A percentile compares a stretch with the other conserved stretches of the same genome.
Evolutionary conservation across 2,329 filamentous ascomycete species (phyloP).

Genomic region (Paraphaeosphaeria minitans): DNA sequence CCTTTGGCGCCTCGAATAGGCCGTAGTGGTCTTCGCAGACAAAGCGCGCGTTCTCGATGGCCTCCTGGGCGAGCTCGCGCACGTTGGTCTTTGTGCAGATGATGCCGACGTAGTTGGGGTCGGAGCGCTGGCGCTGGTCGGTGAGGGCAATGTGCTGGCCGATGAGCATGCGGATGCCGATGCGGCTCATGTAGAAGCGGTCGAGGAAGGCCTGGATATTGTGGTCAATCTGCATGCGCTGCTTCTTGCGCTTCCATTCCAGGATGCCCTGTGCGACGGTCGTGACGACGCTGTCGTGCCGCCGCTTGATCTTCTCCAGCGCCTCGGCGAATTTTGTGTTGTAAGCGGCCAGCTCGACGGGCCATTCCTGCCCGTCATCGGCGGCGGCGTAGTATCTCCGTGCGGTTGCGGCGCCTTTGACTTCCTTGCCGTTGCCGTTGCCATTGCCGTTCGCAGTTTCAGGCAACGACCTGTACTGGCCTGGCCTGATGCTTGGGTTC

Average conservation of each 20-base stretch:
- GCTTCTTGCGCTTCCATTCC: constrained; percentile 94
- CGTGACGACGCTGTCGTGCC: constrained; percentile 96
- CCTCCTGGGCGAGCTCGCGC: constrained; percentile 89
- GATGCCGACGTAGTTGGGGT: constrained; percentile 95
- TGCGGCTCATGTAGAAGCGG: constrained; percentile 99
- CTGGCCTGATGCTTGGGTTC: constrained; percentile 86
- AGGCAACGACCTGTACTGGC: constrained; percentile 72
- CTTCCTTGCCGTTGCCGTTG: constrained; percentile 56
- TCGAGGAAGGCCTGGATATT: constrained; percentile 98
- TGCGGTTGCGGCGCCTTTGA: constrained; percentile 49
- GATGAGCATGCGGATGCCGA: constrained; percentile 98
- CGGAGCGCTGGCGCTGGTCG: constrained; percentile 85
- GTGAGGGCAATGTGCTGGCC: constrained; percentile 97
- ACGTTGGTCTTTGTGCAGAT: constrained; percentile 99
- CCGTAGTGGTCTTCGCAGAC: constrained; percentile 99
- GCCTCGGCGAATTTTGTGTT: constrained; percentile 89
- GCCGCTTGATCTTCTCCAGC: constrained; percentile 89
- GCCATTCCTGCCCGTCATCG: constrained; percentile 88
- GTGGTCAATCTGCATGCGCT: constrained; percentile 97
- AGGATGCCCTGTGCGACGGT: constrained; percentile 97
- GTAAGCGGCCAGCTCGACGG: constrained; percentile 90
- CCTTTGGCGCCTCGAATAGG: constrained; percentile 92
- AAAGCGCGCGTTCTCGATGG: constrained; percentile 98
- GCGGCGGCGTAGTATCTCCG: constrained; percentile 90
- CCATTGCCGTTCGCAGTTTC: constrained; percentile 54